These are phyloP conservation scores for Hemileccinum impolitum DNA, from an alignment of 768 basidiomycete genomes.

Conservation along the genomic window DNA sequence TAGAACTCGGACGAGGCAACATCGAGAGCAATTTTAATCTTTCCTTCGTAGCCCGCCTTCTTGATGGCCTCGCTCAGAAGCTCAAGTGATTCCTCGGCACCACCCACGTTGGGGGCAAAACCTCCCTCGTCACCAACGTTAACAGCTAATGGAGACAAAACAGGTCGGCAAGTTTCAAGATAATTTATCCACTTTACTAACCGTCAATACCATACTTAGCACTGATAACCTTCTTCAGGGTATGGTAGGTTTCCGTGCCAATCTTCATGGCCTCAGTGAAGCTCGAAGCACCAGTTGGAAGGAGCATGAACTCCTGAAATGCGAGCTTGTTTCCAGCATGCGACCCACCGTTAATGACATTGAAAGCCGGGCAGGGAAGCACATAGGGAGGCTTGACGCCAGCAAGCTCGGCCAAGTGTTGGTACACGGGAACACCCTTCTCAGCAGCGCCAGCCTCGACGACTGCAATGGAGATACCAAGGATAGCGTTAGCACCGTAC, in stretches of 20 bases:
- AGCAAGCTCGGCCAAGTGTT: conserved; percentile 93
- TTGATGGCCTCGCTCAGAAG: conserved; percentile 94
- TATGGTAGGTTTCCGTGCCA: conserved; percentile 97
- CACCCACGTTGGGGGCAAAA: conserved; percentile 96
- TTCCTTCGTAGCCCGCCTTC: conserved; percentile 97
- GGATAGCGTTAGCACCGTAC: conserved; percentile 98
- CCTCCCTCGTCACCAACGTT: conserved; percentile 99
- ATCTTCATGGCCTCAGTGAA: conserved; percentile 99
- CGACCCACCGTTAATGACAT: conserved; percentile 99
- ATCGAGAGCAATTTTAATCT: conserved; percentile 97
- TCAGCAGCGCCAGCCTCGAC: conserved; percentile 91
- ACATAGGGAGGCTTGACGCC: conserved; percentile 93
- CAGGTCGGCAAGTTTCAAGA: background rate
- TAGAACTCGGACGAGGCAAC: conserved; percentile 99
- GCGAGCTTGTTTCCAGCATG: conserved; percentile 99
- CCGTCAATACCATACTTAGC: conserved; percentile 99
- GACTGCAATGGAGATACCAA: conserved; percentile 96
- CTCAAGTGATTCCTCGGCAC: conserved; percentile 96
- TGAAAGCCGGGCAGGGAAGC: conserved; percentile 92
- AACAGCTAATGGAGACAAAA: conserved; percentile 57
- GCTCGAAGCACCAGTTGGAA: conserved; percentile 86
- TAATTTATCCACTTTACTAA: conserved; percentile 34
- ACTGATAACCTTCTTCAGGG: conserved; percentile 97
- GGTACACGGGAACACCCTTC: conserved; percentile 93
- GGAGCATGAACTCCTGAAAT: conserved; percentile 99